These are phyloP conservation scores for Geranium rotundifolium DNA, from an alignment of 345 rosid species.

Conservation along the genomic window DNA sequence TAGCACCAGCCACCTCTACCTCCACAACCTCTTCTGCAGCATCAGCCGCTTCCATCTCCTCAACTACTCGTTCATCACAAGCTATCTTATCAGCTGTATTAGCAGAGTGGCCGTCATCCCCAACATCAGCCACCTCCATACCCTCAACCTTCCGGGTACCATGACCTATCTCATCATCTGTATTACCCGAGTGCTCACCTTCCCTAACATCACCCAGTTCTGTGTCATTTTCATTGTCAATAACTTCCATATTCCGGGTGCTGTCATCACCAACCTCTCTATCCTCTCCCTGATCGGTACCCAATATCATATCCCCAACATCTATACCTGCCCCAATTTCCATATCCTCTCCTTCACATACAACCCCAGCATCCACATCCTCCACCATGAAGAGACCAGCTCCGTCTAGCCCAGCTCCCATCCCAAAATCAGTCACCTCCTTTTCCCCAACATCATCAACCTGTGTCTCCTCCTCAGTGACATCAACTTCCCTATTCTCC, in stretches of 20 bases:
- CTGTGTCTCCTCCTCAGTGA: too few species aligned
- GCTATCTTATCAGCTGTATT: too few species aligned
- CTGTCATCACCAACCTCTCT: too few species aligned
- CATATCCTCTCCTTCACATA: slow-evolving; percentile 1
- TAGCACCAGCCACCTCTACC: slow-evolving; percentile 6
- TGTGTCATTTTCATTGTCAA: background rate
- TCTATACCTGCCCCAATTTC: background rate
- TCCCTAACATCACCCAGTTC: too few species aligned
- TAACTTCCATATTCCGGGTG: too few species aligned
- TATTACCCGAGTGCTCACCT: too few species aligned
- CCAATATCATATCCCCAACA: slow-evolving; percentile 1
- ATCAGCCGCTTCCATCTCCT: slow-evolving; percentile 14
- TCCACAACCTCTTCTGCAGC: slow-evolving; percentile 10
- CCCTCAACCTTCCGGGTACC: too few species aligned
- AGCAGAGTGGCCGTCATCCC: too few species aligned
- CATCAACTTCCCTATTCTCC: too few species aligned
- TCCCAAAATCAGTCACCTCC: background rate
- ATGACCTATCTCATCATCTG: too few species aligned
- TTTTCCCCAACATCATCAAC: background rate
- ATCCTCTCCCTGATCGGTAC: too few species aligned
- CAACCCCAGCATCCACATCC: background rate
- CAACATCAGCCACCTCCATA: too few species aligned
- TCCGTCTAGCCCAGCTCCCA: background rate
- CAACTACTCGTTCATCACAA: slow-evolving; percentile 1
- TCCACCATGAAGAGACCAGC: background rate